Evolutionary conservation across 441 rosid genomes (phyloP), one percentile per base, ranked within the genome.

Genomic region (Gossypium davidsonii): DNA sequence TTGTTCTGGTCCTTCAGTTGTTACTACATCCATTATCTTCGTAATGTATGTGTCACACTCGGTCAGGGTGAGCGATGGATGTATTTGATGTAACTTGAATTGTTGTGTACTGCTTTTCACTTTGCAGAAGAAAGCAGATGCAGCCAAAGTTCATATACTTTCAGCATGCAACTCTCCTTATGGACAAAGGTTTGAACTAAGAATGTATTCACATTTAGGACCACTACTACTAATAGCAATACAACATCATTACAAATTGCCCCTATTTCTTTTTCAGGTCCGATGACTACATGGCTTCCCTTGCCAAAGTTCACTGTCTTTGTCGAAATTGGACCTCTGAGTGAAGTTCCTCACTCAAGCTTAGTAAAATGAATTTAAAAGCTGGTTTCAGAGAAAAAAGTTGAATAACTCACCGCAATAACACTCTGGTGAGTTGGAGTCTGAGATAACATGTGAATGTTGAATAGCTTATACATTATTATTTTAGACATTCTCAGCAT

Each of bases 281-380:
- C 9, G 86, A 85, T 77, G 93, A 91, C 79, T 91, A 90, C 62
- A 90, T 90, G 93, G 93, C 89, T 74, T 77, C 93, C 6, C 89
- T 90, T 74, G 93, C 92, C 73, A 91, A 90, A 79, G 92, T 90
- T 46, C 97, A 90, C 71, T 79, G 88, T 74, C 82, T 78, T 55
- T 83, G 91, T 79, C 83, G 93, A 74, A 82, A 83, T 21, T 88
- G 97, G 97, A 86, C 48, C 76, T 67, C 77, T 1, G 76, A 79
- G 71, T 85, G 77, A 78, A 73, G 37, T 7, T 3, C 57, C 46
- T 9, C 1, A 20, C 68, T 37, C 68, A 61, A 48, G 67, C 58
- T 46, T 5, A 10, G 44, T 26, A 23, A 62, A 58, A 55, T 49
- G 10, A 8, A 60, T 18, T 48, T 2, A 0, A 55, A 55, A 28